phyloP scores from a whole-genome alignment of 2,329 filamentous ascomycete species.

The Didymella pomorum region DNA sequence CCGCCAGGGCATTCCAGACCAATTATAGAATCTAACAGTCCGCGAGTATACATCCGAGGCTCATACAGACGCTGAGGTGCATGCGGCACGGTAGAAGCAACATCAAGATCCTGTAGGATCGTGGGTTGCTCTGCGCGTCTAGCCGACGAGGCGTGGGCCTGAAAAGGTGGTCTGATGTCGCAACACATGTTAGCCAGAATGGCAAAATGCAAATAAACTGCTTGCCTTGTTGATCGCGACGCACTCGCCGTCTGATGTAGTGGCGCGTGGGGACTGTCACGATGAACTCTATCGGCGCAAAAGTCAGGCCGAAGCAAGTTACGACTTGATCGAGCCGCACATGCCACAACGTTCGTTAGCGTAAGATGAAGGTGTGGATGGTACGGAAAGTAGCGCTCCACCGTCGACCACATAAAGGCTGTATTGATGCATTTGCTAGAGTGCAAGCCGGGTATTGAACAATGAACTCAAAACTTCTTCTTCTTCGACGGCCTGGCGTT shows the following conservation, averaged over 20 bases:
- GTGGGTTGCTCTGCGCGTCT: conserved; percentile 2
- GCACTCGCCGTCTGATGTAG: conserved; percentile 7
- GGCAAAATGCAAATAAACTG: conserved; percentile 9
- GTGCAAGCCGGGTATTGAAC: conserved; percentile 23
- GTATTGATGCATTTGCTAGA: conserved; percentile 21
- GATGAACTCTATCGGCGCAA: conserved; percentile 5
- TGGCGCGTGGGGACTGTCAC: conserved; percentile 7
- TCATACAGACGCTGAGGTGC: conserved; percentile 3
- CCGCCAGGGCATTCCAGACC: conserved; percentile 15
- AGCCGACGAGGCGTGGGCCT: conserved; percentile 12
- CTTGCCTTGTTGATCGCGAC: conserved; percentile 9
- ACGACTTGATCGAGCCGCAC: conserved; percentile 4
- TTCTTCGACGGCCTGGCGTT: conserved; percentile 82
- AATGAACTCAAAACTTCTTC: conserved; percentile 51
- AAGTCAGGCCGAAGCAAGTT: conserved; percentile 2
- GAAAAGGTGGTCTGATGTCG: conserved; percentile 14
- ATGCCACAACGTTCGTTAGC: conserved; percentile 21
- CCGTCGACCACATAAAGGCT: conserved; percentile 11
- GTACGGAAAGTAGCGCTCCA: conserved; percentile 4
- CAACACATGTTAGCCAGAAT: background rate
- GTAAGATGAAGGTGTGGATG: conserved; percentile 5
- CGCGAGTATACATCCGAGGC: conserved; percentile 14
- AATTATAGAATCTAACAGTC: conserved; percentile 11
- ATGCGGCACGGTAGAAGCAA: conserved; percentile 19
- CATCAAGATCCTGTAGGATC: conserved; percentile 18